Evolutionary conservation across 2,329 filamentous ascomycete genomes (phyloP), one percentile per base, ranked within the genome.

Genomic region (Penicillium sp.): DNA sequence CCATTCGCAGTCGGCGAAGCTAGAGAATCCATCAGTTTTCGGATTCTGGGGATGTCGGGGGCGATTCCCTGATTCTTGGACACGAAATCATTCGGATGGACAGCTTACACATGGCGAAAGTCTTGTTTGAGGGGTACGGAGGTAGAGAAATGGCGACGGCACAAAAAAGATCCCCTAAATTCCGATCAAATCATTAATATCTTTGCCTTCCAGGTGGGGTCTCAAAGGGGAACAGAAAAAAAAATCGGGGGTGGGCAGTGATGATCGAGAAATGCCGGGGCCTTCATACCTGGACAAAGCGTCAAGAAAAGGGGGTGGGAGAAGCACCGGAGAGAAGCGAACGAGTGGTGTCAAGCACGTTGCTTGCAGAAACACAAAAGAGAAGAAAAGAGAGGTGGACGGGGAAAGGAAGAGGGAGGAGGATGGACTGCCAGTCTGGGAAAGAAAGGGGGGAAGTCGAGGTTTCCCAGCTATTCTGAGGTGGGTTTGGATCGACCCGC

Each of bases 101-200:
- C 22, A 58, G 66, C 70, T 72, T 73, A 73, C 70, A 71, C 70
- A 73, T 73, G 66, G 56, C 62, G 62, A 62, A 59, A 62, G 56
- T 57, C 46, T 55, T 48, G 48, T 46, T 30, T 18, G 54, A 46
- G 44, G 55, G 46, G 50, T 42, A 48, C 46, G 53, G 44, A 47
- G 54, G 48, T 58, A 54, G 58, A 54, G 56, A 56, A 55, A 60
- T 44, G 57, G 55, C 56, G 54, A 48, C 33, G 36, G 62, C 56
- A 54, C 41, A 48, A 48, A 28, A 51, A 64, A 62, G 53, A 64
- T 63, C 62, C 66, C 66, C 66, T 69, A 55, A 54, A 56, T 38
- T 50, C 47, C 51, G 57, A 51, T 49, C 36, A 58, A 51, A 48
- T 58, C 48, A 53, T 63, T 53, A 53, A 53, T 45, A 46, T 41